Percentiles rank a stretch among this genome's conserved stretches.
phyloP scores from a whole-genome alignment of 2,329 filamentous ascomycete genomes.

The Lachnellula cervina region DNA sequence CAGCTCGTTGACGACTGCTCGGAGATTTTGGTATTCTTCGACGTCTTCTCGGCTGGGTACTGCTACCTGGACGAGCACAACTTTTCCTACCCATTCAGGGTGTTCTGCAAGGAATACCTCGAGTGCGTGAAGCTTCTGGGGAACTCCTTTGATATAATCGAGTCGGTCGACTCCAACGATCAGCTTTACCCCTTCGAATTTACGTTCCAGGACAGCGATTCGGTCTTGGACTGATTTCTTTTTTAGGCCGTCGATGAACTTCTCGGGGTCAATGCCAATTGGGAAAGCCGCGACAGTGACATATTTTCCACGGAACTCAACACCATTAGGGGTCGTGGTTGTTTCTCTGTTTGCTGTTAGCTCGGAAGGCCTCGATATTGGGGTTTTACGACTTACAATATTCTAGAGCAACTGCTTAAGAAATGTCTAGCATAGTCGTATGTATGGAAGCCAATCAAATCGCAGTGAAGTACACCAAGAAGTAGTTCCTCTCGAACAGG shows the following conservation, averaged over 20 bases:
- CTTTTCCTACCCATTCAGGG: constrained; percentile 96
- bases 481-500: constrained; percentile 88
- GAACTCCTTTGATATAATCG: constrained; percentile 98
- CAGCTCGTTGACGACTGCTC: constrained; percentile 92
- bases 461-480: constrained; percentile 83
- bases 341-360: constrained; percentile 43
- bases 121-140: constrained; percentile 92
- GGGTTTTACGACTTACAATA: constrained; percentile 54
- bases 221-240: constrained; percentile 82
- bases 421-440: constrained; percentile 99
- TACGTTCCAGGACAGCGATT: constrained; percentile 77
- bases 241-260: constrained; percentile 84
- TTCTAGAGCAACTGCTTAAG: constrained; percentile 91
- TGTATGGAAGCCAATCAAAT: constrained; percentile 95
- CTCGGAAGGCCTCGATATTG: background rate
- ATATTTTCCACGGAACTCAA: constrained; percentile 83
- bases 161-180: constrained; percentile 95
- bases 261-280: constrained; percentile 96
- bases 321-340: constrained; percentile 83
- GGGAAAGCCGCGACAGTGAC: constrained; percentile 93
- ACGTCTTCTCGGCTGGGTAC: constrained; percentile 94
- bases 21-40: constrained; percentile 94
- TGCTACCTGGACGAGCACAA: constrained; percentile 92
- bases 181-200: constrained; percentile 93
- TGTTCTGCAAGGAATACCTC: constrained; percentile 97